phyloP scores from a whole-genome alignment of 345 rosid genomes.

The Rhizophora mangle region DNA sequence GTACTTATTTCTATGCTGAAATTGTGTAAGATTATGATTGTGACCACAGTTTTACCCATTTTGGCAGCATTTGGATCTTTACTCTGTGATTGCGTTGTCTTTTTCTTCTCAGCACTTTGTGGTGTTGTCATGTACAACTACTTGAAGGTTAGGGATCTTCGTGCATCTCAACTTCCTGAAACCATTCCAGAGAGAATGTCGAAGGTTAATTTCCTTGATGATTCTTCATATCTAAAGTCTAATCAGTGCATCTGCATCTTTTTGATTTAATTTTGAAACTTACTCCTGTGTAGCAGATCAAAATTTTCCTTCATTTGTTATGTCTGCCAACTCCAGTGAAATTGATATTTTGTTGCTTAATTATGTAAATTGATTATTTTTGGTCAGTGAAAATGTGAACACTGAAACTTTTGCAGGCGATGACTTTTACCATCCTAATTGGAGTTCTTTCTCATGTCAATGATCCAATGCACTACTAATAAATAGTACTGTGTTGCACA shows the following conservation, averaged over 20 bases:
- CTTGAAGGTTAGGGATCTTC: slow-evolving; percentile 73
- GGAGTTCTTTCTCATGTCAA: background rate
- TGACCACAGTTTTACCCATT: too few species aligned
- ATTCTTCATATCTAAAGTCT: slow-evolving; percentile 9
- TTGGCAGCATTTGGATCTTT: background rate
- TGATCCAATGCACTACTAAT: too few species aligned
- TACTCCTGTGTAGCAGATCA: background rate
- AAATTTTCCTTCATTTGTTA: background rate
- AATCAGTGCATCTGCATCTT: background rate
- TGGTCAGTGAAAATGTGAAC: too few species aligned
- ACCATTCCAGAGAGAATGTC: slow-evolving; percentile 67
- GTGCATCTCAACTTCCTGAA: slow-evolving; percentile 68
- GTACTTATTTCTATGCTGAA: slow-evolving; percentile 29
- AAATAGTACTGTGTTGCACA: background rate
- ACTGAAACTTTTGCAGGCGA: too few species aligned
- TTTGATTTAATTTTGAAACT: background rate
- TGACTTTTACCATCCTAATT: background rate
- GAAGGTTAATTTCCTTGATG: slow-evolving; percentile 53
- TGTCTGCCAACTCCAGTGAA: background rate
- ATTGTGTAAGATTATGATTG: background rate
- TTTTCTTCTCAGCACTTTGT: slow-evolving; percentile 60
- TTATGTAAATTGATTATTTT: too few species aligned
- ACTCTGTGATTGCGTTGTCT: background rate
- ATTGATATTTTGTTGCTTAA: too few species aligned
- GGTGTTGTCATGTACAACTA: slow-evolving; percentile 96